phyloP scores from a whole-genome alignment of 495 filamentous ascomycete genomes.

The Penicillium dipodomyicola region DNA sequence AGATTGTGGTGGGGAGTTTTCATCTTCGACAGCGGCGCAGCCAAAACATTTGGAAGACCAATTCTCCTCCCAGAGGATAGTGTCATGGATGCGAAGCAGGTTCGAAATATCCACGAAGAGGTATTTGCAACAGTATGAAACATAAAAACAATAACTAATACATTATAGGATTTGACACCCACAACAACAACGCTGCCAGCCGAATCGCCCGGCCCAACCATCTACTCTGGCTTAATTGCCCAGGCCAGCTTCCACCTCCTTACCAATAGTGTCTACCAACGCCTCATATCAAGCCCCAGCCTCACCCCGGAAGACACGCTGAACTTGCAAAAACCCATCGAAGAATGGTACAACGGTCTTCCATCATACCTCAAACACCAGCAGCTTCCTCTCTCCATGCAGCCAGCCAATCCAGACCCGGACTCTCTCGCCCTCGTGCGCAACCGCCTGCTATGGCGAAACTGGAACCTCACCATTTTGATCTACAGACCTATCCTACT shows the following conservation, averaged over 20 bases:
- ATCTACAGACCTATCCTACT: constrained; percentile 53
- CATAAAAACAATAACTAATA: constrained; percentile 8
- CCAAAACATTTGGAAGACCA: constrained; percentile 48
- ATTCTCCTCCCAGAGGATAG: constrained; percentile 48
- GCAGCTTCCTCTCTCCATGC: constrained; percentile 21
- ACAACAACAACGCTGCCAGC: constrained; percentile 41
- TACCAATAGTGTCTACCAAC: constrained; percentile 51
- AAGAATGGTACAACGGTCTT: constrained; percentile 46
- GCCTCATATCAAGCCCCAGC: constrained; percentile 50
- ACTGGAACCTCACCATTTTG: constrained; percentile 52
- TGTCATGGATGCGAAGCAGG: constrained; percentile 48
- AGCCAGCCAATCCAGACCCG: constrained; percentile 28
- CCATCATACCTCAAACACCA: constrained; percentile 47
- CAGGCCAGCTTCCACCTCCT: constrained; percentile 50
- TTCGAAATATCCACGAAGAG: constrained; percentile 51
- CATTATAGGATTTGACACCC: constrained; percentile 37
- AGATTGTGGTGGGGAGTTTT: constrained; percentile 50
- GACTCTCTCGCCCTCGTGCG: constrained; percentile 40
- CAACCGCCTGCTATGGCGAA: constrained; percentile 48
- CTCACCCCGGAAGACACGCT: constrained; percentile 49
- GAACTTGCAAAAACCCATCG: constrained; percentile 45
- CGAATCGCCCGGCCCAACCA: constrained; percentile 44
- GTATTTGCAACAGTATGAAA: constrained; percentile 14
- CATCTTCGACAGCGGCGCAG: constrained; percentile 49
- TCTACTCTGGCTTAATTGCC: constrained; percentile 50